These are phyloP conservation scores for Xerophyta viscosa DNA, from an alignment of 106 monocot genomes.

Conservation along the genomic window DNA sequence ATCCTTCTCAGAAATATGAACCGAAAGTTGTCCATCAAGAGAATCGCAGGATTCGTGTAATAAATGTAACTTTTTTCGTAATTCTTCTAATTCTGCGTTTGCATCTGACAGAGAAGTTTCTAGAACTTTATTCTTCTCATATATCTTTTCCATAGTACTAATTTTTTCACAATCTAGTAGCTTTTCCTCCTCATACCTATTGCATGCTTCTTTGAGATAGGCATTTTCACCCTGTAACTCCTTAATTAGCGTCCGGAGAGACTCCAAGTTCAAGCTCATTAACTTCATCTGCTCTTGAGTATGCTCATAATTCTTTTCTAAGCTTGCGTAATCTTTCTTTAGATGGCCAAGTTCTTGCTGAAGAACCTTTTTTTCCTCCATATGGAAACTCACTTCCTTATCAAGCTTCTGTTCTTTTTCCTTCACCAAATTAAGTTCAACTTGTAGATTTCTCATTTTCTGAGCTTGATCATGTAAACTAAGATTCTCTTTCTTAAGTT, in stretches of 20 bases:
- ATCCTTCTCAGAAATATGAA: constrained; percentile 23
- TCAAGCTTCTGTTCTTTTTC: constrained; percentile 28
- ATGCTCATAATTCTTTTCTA: constrained; percentile 20
- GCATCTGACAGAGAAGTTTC: constrained; percentile 26
- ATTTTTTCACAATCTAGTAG: constrained; percentile 23
- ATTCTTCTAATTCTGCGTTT: constrained; percentile 29
- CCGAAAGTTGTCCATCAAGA: constrained; percentile 14
- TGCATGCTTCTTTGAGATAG: not conserved
- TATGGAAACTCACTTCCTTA: constrained; percentile 20
- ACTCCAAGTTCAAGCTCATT: not conserved
- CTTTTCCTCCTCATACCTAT: constrained; percentile 9
- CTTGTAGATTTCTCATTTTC: constrained; percentile 23
- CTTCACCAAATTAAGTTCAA: constrained; percentile 26
- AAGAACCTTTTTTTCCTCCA: constrained; percentile 36
- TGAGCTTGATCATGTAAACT: constrained; percentile 28
- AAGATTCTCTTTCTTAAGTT: constrained; percentile 22
- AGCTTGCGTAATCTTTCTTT: constrained; percentile 29
- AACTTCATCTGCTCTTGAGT: constrained; percentile 18
- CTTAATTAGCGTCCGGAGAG: not conserved
- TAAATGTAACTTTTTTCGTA: constrained; percentile 18
- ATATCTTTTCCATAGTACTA: constrained; percentile 21
- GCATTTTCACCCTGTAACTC: not conserved
- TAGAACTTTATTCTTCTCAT: constrained; percentile 19
- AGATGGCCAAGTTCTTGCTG: constrained; percentile 30
- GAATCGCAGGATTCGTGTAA: constrained; percentile 17